These are phyloP conservation scores for Globisporangium viniferum DNA, from an alignment of 352 stramenopile genomes.

Conservation along the genomic window DNA sequence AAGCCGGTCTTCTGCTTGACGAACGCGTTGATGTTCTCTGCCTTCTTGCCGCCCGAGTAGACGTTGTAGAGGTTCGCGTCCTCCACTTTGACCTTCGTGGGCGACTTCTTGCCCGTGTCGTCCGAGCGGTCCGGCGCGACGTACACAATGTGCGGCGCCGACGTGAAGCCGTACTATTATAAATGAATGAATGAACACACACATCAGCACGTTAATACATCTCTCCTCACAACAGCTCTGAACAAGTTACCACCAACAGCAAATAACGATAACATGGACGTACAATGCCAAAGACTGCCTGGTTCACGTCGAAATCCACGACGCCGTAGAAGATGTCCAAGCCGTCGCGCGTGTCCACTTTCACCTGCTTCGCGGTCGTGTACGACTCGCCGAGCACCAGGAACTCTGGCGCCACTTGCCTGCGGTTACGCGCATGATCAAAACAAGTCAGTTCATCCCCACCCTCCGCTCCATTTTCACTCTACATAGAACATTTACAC, in stretches of 20 bases:
- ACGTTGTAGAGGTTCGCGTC: slow-evolving; percentile 73
- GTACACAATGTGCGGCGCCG: slow-evolving; percentile 75
- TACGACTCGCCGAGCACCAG: slow-evolving; percentile 62
- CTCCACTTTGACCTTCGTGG: slow-evolving; percentile 51
- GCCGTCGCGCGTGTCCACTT: slow-evolving; percentile 71
- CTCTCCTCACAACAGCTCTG: neutral
- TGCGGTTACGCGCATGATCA: slow-evolving; percentile 10
- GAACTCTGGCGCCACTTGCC: slow-evolving; percentile 70
- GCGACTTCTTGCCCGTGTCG: slow-evolving; percentile 45
- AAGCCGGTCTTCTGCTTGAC: slow-evolving; percentile 84
- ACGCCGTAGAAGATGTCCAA: slow-evolving; percentile 76
- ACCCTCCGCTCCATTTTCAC: neutral
- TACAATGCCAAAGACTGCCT: slow-evolving; percentile 64
- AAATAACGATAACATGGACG: neutral
- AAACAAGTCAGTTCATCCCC: neutral
- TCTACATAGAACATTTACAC: neutral
- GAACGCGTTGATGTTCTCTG: slow-evolving; percentile 65
- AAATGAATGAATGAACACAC: neutral
- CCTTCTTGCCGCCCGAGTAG: slow-evolving; percentile 70
- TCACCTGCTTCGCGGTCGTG: slow-evolving; percentile 54
- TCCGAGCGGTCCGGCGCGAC: slow-evolving; percentile 54
- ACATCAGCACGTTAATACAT: neutral
- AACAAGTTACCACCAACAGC: neutral
- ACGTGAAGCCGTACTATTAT: slow-evolving; percentile 71
- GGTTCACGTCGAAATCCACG: slow-evolving; percentile 75